Conservation (phyloP, 2,329 filamentous ascomycete species). For the Alternaria angustiovoidea region DNA sequence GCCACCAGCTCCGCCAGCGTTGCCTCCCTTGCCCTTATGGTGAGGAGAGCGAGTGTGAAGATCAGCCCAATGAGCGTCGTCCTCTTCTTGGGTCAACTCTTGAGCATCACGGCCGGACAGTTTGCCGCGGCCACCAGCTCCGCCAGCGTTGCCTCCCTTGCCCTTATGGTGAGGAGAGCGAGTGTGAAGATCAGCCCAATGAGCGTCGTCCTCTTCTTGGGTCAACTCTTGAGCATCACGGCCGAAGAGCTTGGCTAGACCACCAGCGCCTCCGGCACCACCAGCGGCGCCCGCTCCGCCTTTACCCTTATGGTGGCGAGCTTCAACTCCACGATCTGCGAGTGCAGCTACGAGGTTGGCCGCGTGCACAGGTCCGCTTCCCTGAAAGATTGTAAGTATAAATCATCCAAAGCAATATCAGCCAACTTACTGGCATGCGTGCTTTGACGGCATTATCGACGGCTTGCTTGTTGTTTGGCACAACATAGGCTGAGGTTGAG, state of each 20-base stretch:
- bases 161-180: slow-evolving; percentile 16
- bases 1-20: not conserved
- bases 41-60: slow-evolving; percentile 7
- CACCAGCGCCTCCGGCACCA: not conserved
- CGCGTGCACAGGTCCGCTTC: slow-evolving; percentile 31
- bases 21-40: slow-evolving; percentile 15
- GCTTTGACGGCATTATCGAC: slow-evolving; percentile 35
- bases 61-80: not conserved
- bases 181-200: not conserved
- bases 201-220: not conserved
- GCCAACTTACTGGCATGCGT: slow-evolving; percentile 35
- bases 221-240: slow-evolving; percentile 3
- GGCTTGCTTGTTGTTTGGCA: slow-evolving; percentile 32
- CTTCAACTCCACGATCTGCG: slow-evolving; percentile 24
- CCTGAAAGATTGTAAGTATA: slow-evolving; percentile 26
- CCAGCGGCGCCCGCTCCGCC: slow-evolving; percentile 6
- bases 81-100: not conserved
- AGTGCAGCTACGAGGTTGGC: slow-evolving; percentile 34
- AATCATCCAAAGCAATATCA: not conserved
- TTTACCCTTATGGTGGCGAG: slow-evolving; percentile 29
- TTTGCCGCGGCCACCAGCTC: not conserved
- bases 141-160: slow-evolving; percentile 3
- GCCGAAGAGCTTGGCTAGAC: not conserved
- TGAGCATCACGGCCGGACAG: slow-evolving; percentile 3
- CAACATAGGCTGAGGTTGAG: slow-evolving; percentile 43